Evolutionary conservation across 352 stramenopile genomes (phyloP).

Genomic region (Phytopythium kandeliae): DNA sequence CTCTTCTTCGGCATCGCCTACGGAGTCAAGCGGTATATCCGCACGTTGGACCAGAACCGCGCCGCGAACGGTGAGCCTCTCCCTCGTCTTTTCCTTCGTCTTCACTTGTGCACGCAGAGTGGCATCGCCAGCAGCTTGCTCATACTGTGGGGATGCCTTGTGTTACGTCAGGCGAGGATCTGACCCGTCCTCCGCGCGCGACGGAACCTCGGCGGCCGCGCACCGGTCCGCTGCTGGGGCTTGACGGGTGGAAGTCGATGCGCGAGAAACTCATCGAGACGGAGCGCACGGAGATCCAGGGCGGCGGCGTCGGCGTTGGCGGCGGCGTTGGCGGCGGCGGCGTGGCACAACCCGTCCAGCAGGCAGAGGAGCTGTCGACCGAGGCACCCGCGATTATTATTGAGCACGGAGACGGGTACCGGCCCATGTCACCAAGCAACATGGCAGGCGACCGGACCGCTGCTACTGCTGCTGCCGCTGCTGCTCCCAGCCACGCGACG

Average conservation of each 20-base stretch:
- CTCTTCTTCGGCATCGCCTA: constrained; percentile 7
- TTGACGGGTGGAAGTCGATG: constrained; percentile 44
- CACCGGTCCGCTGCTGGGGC: constrained; percentile 21
- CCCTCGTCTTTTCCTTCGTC: neutral
- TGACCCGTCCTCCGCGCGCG: neutral
- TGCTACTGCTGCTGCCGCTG: neutral
- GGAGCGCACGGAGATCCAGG: constrained; percentile 13
- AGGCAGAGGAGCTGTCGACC: constrained; percentile 7
- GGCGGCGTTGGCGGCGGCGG: no score
- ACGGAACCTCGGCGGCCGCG: constrained; percentile 7
- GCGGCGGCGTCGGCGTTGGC: constrained; percentile 4
- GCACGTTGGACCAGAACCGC: neutral
- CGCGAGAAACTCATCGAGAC: constrained; percentile 43
- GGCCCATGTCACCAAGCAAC: constrained; percentile 29
- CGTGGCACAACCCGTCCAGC: no score
- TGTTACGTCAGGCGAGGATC: neutral
- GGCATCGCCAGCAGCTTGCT: no score
- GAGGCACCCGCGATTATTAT: constrained; percentile 21
- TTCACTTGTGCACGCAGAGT: no score
- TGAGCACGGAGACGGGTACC: constrained; percentile 36
- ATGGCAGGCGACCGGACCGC: neutral
- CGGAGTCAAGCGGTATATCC: constrained; percentile 5
- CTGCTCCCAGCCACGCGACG: neutral
- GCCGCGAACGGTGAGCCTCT: neutral
- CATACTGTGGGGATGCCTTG: neutral